Base-by-base conservation (phyloP, 2,329 filamentous ascomycete species). In the Penicillium oxalicum region DNA sequence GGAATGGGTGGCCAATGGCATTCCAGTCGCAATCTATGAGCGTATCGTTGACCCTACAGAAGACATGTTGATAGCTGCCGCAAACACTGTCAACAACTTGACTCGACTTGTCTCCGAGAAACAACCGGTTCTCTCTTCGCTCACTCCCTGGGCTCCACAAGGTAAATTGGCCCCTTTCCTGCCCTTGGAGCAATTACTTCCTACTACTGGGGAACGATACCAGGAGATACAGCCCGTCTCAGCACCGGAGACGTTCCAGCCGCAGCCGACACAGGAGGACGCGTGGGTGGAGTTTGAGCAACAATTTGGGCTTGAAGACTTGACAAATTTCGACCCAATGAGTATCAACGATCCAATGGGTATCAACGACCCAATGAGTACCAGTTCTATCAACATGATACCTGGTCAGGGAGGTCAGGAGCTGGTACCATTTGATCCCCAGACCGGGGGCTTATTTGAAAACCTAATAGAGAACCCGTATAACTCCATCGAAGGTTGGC, bases 1-100 rank as follows among this genome's bases (percentile, higher is more conserved):
- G 4, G 45, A 64, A 50, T 66, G 60, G 60, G 26, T 48, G 11
- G 26, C 51, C 4, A 48, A 48, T 11, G 11, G 50, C 13, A 42
- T 64, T 4, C 62, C 64, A 0, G 35, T 70, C 1, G 52, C 67
- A 5, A 60, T 71, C 39, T 71, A 70, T 32, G 69, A 71, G 46
- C 62, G 54, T 5, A 49, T 70, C 11, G 40, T 65, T 35, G 58
- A 63, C 26, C 66, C 66, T 1, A 28, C 50, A 1, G 5, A 11
- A 2, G 53, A 55, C 2, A 48, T 59, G 9, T 26, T 68, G 11
- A n/a, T 40, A 39, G 35, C 43, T 28, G 43, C 43, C 12, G 7
- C 24, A 4, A 9, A 45, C 13, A 25, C 43, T 4, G 26, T 45
- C 12, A 5, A n/a, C 13, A 35, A 45, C 4, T 38, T 45, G 35